Conservation (phyloP, 73 alveolate species). For the Paramecium sexaurelia region DNA sequence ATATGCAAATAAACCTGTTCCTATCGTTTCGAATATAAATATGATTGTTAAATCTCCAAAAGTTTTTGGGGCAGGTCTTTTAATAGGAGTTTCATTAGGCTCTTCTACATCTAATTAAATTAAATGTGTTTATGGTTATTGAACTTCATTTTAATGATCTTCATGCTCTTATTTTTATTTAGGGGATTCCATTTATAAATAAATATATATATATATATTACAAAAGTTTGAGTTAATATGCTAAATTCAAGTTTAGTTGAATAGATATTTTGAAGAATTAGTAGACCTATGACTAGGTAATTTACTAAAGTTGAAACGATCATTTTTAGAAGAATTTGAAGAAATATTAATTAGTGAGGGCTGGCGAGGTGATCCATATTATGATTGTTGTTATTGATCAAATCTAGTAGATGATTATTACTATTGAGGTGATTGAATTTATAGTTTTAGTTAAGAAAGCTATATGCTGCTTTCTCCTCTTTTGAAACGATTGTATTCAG, state of each 20-base stretch:
- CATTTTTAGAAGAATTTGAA: background rate
- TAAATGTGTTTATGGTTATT: background rate
- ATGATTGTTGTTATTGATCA: background rate
- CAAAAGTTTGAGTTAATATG: background rate
- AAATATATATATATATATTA: background rate
- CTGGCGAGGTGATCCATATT: background rate
- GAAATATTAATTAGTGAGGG: background rate
- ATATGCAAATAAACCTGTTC: slow-evolving; percentile 50
- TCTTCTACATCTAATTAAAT: slow-evolving; percentile 13
- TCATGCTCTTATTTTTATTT: background rate
- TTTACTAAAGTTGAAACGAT: background rate
- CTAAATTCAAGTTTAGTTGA: background rate
- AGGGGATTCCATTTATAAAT: background rate
- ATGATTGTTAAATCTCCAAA: slow-evolving; percentile 47
- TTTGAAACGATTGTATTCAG: background rate
- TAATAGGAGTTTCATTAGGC: background rate
- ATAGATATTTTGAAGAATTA: background rate
- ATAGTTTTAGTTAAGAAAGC: background rate
- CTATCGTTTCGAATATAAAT: slow-evolving; percentile 24
- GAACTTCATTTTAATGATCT: background rate
- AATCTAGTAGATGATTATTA: background rate
- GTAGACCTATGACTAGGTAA: background rate
- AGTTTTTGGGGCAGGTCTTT: slow-evolving; percentile 29
- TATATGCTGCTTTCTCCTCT: background rate
- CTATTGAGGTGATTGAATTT: background rate